A percentile compares a stretch with the other conserved stretches of the same genome.
Evolutionary conservation across 2,329 filamentous ascomycete species (phyloP).

Genomic region (Xylariaceae sp.): DNA sequence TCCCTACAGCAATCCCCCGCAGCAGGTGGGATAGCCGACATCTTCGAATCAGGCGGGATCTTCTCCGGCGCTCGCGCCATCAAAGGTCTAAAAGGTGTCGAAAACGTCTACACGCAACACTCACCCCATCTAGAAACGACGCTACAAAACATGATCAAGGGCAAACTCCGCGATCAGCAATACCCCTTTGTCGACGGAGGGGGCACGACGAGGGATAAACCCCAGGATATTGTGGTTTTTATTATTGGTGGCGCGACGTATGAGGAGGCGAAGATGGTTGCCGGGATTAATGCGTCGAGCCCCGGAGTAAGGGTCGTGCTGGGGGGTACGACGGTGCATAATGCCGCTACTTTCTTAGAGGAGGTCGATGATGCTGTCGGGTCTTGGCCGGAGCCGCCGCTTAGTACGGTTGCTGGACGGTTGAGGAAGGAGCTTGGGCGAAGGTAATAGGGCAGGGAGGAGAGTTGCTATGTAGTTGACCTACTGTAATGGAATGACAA

Average conservation of each 20-base stretch:
- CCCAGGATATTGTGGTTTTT: slow-evolving; percentile 93
- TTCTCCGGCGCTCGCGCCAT: slow-evolving; percentile 87
- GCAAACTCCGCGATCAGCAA: slow-evolving; percentile 75
- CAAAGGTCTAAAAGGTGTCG: slow-evolving; percentile 93
- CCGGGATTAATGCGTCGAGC: slow-evolving; percentile 87
- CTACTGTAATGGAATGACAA: no score
- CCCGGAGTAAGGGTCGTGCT: slow-evolving; percentile 86
- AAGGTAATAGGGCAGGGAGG: no score
- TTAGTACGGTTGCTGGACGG: slow-evolving; percentile 57
- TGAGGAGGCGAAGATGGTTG: slow-evolving; percentile 93
- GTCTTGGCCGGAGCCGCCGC: slow-evolving; percentile 72
- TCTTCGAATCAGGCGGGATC: slow-evolving; percentile 88
- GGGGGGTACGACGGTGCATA: slow-evolving; percentile 84
- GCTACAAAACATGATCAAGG: slow-evolving; percentile 89
- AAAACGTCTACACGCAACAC: slow-evolving; percentile 98
- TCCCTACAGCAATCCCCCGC: slow-evolving; percentile 76
- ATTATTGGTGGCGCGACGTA: slow-evolving; percentile 92
- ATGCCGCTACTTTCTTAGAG: slow-evolving; percentile 81
- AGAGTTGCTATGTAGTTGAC: no score
- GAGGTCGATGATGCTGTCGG: slow-evolving; percentile 87
- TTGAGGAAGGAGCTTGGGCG: slow-evolving; percentile 58
- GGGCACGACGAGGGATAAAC: slow-evolving; percentile 85
- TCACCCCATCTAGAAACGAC: slow-evolving; percentile 83
- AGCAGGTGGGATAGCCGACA: slow-evolving; percentile 78
- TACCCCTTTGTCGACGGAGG: slow-evolving; percentile 93